Evolutionary conservation across 2,329 filamentous ascomycete genomes (phyloP).

Genomic region (Calonectria naviculata): DNA sequence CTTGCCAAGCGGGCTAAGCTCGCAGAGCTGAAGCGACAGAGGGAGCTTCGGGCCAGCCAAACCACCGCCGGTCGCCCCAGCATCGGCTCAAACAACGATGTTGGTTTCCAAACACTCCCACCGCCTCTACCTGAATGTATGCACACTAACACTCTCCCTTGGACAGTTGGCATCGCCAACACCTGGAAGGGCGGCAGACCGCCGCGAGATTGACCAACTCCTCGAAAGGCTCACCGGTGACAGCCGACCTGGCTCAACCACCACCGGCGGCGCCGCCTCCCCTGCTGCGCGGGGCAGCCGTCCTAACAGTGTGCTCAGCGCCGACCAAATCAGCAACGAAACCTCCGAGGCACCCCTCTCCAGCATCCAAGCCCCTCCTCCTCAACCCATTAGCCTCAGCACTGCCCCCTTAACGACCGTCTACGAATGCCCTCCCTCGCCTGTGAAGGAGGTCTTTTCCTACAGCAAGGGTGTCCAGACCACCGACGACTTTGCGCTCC

Average conservation of each 20-base stretch:
- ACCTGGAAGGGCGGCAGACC: conserved; percentile 74
- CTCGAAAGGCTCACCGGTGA: conserved; percentile 87
- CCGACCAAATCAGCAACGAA: conserved; percentile 82
- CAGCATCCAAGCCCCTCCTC: conserved; percentile 50
- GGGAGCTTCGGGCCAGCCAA: conserved; percentile 84
- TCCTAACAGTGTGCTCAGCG: conserved; percentile 87
- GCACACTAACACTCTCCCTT: conserved; percentile 22
- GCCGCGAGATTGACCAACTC: conserved; percentile 84
- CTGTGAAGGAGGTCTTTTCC: conserved; percentile 86
- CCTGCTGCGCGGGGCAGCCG: conserved; percentile 77
- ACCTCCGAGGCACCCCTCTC: conserved; percentile 69
- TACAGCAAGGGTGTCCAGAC: conserved; percentile 99
- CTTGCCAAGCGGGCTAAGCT: conserved; percentile 97
- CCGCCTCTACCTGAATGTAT: conserved; percentile 26
- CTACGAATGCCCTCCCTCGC: conserved; percentile 82
- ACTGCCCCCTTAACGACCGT: conserved; percentile 80
- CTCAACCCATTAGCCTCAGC: conserved; percentile 74
- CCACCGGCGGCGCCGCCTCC: conserved; percentile 72
- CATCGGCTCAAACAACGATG: conserved; percentile 76
- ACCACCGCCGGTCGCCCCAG: conserved; percentile 76
- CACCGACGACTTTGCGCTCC: conserved; percentile 75
- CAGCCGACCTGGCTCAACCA: conserved; percentile 76
- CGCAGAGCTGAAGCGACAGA: conserved; percentile 92
- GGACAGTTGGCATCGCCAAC: conserved; percentile 71
- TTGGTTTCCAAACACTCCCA: conserved; percentile 55